Evolutionary conservation across 1,139 yeast genomes (phyloP), one percentile per base, ranked within the genome.

Genomic region (Yamadazyma mexicana): DNA sequence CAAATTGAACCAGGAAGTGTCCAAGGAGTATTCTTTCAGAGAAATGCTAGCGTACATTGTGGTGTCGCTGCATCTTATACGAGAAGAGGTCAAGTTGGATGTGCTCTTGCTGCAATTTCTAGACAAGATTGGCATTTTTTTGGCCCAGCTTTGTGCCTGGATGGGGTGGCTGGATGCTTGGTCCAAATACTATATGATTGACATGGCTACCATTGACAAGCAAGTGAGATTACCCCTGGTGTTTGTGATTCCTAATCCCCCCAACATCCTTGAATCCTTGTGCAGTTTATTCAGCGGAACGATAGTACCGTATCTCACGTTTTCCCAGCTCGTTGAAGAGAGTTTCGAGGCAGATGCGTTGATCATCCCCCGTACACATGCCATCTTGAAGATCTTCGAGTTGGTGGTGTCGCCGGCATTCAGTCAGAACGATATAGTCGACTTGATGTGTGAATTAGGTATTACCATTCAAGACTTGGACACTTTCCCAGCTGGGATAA

Each of bases 151-250:
- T 5, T 74, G 83, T 0, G 47, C 64, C 9, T 78, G 88, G 81
- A 78, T 84, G 77, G 82, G 85, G 1, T 88, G 96, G 96, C 77
- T 83, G 3, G 75, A 69, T 0, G 44, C 56, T 0, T 89, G 97
- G 96, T 57, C 62, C 14, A 56, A 59, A 2, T 82, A 81, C 52
- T 87, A 87, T 53, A 66, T 59, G 57, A 49, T 64, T 6, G 65
- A 62, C 26, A 29, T 38, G 1, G 36, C 34, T 2, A 30, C 31
- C 1, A 50, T 65, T 8, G 73, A 66, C 46, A 43, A 43, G 33
- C 54, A 52, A 12, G 45, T 52, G 3, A 49, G 53, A 36, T 66
- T 79, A 34, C 54, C 73, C 2, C 75, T 68, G 58, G 66, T 69
- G 3, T 71, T 72, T 37, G 64, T 76, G 8, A 45, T 77, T 9